phyloP scores from a whole-genome alignment of 2,329 filamentous ascomycete genomes.

The Beauveria brongniartii region DNA sequence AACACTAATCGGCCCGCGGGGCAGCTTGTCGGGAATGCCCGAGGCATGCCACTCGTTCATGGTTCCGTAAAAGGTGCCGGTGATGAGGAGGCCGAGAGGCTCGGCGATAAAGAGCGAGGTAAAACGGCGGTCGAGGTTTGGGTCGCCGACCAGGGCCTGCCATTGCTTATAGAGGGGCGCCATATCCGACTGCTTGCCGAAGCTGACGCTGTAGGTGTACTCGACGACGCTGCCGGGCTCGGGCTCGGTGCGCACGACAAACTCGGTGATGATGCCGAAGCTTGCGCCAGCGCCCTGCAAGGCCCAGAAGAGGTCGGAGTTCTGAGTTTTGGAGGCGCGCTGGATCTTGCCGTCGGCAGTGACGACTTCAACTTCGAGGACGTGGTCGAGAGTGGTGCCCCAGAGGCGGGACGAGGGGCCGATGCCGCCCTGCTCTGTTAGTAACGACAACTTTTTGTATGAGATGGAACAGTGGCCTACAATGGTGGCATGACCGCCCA shows the following conservation, averaged over 20 bases:
- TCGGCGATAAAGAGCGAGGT: constrained; percentile 48
- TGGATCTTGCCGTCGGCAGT: constrained; percentile 45
- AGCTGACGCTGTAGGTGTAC: constrained; percentile 47
- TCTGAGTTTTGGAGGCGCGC: constrained; percentile 37
- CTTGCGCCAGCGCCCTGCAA: constrained; percentile 48
- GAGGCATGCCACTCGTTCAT: constrained; percentile 44
- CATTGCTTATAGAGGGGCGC: constrained; percentile 45
- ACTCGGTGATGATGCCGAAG: constrained; percentile 50
- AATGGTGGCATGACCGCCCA: constrained; percentile 51
- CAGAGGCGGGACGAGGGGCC: constrained; percentile 53
- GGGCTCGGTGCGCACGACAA: constrained; percentile 46
- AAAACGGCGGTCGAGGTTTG: constrained; percentile 49
- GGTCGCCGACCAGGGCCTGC: constrained; percentile 49
- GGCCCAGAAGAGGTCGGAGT: constrained; percentile 48
- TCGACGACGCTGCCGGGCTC: constrained; percentile 49
- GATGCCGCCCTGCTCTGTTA: constrained; percentile 36
- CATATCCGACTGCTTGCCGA: constrained; percentile 39
- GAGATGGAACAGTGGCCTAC: constrained; percentile 25
- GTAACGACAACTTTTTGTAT: too few relatives aligned
- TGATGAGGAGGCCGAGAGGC: constrained; percentile 46
- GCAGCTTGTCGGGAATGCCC: constrained; percentile 41
- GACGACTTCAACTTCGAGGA: constrained; percentile 47
- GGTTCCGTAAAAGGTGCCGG: constrained; percentile 54
- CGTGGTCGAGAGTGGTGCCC: constrained; percentile 47
- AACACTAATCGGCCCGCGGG: constrained; percentile 33